Base-by-base conservation (phyloP, 140 eudicot genomes). In the Cichorium intybus region DNA sequence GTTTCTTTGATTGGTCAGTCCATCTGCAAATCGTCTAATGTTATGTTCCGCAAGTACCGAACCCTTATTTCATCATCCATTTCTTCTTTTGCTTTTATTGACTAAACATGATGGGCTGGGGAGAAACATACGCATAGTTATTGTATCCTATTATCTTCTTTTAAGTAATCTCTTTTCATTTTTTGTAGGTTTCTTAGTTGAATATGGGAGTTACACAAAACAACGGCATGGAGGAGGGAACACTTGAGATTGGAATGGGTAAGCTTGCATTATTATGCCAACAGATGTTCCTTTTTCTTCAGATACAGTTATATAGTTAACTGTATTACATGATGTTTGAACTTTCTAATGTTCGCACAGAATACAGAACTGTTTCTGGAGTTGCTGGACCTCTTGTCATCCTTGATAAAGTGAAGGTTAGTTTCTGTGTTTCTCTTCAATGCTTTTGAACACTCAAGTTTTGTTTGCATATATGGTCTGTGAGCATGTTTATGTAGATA, bases 331-430 rank as follows among this genome's bases (percentile, higher is more conserved):
- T 66, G 54, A 39, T 43, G 69, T 55, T 31, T 68, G 41, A 55
- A 20, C 24, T 34, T 29, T 27, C 28, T 69, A 45, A 49, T 59
- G 26, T 66, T 50, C 24, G 49, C 62, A 63, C 95, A 93, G 99
- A 93, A 64, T 93, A 93, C 62, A 83, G 99, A 81, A 93, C 99
- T 24, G 97, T 93, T 74, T 93, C 97, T 56, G 99, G 99, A 58
- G 99, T 93, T 81, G 99, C 99, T 83, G 99, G 99, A 80, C 99
- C 99, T 15, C 82, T 93, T 56, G 99, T 93, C 77, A 93, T 93
- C 76, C 97, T 93, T 51, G 99, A 93, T 46, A 93, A 93, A 88
- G 99, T 93, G 60, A 93, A 93, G 97, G 99, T 93, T 60, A 39
- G 50, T 65, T 41, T 26, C 69, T 43, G 24, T 70, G 53, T 69